Conservation (phyloP, 768 basidiomycete species). For the Rossbeevera mucosa region DNA sequence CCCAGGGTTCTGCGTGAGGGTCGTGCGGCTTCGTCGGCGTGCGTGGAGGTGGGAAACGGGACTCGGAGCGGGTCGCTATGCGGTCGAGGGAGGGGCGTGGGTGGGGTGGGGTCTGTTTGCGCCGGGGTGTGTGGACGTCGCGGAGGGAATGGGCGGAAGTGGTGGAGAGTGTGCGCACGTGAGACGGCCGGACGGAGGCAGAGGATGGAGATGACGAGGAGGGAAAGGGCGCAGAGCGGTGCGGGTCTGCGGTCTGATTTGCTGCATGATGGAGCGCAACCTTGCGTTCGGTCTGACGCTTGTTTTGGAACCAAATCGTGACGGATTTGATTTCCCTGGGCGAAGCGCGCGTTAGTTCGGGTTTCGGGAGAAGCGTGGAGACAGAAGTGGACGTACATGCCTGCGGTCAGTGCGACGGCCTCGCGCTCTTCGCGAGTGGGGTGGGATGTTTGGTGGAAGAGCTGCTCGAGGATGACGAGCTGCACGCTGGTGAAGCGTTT, state of each 20-base stretch:
- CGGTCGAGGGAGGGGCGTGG: slow-evolving; percentile 31
- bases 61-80: slow-evolving; percentile 29
- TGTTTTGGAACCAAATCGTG: slow-evolving; percentile 35
- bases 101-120: slow-evolving; percentile 29
- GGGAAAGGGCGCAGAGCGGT: slow-evolving; percentile 12
- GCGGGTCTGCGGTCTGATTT: slow-evolving; percentile 14
- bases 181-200: slow-evolving; percentile 8
- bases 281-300: slow-evolving; percentile 48
- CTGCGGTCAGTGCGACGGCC: slow-evolving; percentile 51
- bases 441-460: slow-evolving; percentile 68
- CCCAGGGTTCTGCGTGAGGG: slow-evolving; percentile 27
- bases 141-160: background rate
- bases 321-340: slow-evolving; percentile 33
- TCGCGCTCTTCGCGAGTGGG: slow-evolving; percentile 75
- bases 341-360: slow-evolving; percentile 8
- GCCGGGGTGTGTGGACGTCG: slow-evolving; percentile 19
- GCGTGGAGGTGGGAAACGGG: slow-evolving; percentile 27
- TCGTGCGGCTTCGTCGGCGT: slow-evolving; percentile 29
- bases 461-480: slow-evolving; percentile 67
- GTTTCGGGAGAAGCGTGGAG: background rate
- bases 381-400: slow-evolving; percentile 47
- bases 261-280: slow-evolving; percentile 41
- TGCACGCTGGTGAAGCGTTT: slow-evolving; percentile 67
- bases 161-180: slow-evolving; percentile 34
- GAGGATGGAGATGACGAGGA: slow-evolving; percentile 15